Percentiles rank a stretch among this genome's conserved stretches.
These are phyloP conservation scores for Senna tora DNA, from an alignment of 306 rosid genomes.

Conservation along the genomic window DNA sequence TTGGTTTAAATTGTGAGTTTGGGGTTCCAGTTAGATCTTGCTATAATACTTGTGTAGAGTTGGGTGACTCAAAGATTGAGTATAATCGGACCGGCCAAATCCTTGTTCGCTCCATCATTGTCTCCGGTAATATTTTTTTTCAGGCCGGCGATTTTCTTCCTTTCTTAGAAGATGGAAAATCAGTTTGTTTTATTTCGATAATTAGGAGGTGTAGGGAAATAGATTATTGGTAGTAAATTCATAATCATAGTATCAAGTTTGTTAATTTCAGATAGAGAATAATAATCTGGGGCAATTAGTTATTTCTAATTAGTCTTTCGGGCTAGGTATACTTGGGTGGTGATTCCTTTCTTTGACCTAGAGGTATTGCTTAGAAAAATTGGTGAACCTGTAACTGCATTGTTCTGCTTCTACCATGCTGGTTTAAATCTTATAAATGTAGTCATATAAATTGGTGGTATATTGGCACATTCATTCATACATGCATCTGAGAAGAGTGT, in stretches of 20 bases:
- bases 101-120: conserved; percentile 25
- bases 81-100: conserved; percentile 3
- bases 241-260: background rate
- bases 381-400: conserved; percentile 13
- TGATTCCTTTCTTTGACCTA: background rate
- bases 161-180: conserved; percentile 18
- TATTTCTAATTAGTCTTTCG: conserved; percentile 8
- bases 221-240: background rate
- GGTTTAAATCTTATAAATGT: conserved; percentile 9
- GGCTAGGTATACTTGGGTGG: background rate
- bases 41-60: conserved; percentile 10
- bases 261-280: background rate
- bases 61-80: background rate
- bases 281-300: conserved; percentile 4
- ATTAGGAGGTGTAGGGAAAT: background rate
- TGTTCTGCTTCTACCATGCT: background rate
- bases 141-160: background rate
- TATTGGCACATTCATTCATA: background rate
- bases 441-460: background rate
- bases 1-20: conserved; percentile 19
- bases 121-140: background rate
- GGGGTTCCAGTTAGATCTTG: conserved; percentile 14
- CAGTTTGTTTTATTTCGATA: conserved; percentile 21
- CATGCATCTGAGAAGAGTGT: background rate
- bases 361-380: conserved; percentile 2